These are phyloP conservation scores for Fusarium bulbicola DNA, from an alignment of 2,329 filamentous ascomycete species.

Conservation along the genomic window DNA sequence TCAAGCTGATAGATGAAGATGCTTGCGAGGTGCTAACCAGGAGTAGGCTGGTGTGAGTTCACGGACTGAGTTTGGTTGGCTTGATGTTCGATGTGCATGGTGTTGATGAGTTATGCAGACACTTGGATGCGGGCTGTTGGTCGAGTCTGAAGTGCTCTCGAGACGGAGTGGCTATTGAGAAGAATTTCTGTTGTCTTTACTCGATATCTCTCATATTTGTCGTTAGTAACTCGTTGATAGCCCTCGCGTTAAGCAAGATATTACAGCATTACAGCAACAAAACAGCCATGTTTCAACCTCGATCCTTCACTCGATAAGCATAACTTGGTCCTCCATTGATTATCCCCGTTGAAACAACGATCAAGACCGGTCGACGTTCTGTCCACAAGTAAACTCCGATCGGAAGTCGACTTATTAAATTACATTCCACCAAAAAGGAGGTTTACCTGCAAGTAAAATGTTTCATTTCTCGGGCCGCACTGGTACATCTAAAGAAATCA, in stretches of 20 bases:
- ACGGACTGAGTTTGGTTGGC: not conserved
- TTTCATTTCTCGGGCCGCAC: constrained; percentile 26
- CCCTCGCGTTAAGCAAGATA: not conserved
- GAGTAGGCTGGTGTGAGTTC: constrained; percentile 8
- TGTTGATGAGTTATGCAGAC: not conserved
- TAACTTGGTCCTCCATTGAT: not conserved
- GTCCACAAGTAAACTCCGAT: not conserved
- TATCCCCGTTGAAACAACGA: not conserved
- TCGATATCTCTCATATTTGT: not conserved
- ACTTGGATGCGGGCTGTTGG: not conserved
- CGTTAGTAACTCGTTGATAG: not conserved
- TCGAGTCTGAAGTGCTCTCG: not conserved
- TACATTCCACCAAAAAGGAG: constrained; percentile 1
- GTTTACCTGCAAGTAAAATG: not conserved
- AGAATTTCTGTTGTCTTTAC: not conserved
- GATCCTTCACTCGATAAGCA: not conserved
- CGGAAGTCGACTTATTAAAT: not conserved
- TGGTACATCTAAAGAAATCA: constrained; percentile 2
- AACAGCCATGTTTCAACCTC: not conserved
- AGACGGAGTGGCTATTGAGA: not conserved
- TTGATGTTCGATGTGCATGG: not conserved
- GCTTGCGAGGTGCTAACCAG: constrained; percentile 3
- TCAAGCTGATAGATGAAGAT: not conserved
- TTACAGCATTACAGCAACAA: not conserved
- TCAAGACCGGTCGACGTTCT: not conserved